Percentiles rank a stretch among this genome's conserved stretches.
phyloP scores from a whole-genome alignment of 2,329 filamentous ascomycete genomes.

The Botrytis fragariae region DNA sequence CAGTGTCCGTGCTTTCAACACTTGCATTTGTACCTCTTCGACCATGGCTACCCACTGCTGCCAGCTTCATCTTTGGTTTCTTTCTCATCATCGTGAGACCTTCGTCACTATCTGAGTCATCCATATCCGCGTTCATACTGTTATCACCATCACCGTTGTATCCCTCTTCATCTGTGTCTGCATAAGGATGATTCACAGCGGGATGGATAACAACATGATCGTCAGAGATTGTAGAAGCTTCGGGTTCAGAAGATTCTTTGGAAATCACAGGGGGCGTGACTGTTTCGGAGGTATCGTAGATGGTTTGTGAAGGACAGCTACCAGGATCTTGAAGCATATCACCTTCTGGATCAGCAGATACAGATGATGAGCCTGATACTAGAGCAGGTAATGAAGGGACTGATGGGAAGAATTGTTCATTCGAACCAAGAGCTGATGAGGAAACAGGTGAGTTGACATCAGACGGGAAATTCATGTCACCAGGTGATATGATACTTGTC shows the following conservation, averaged over 20 bases:
- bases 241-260: conserved; percentile 27
- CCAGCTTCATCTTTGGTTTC: conserved; percentile 40
- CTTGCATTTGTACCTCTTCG: conserved; percentile 60
- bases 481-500: conserved; percentile 44
- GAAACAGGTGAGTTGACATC: conserved; percentile 39
- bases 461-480: conserved; percentile 18
- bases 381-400: conserved; percentile 63
- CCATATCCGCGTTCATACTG: conserved; percentile 27
- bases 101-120: conserved; percentile 38
- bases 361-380: conserved; percentile 61
- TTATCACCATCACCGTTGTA: conserved; percentile 36
- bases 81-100: conserved; percentile 36
- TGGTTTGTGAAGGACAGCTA: conserved; percentile 45
- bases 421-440: conserved; percentile 48
- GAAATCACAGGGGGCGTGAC: conserved; percentile 34
- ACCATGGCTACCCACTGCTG: conserved; percentile 20
- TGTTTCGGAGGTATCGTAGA: conserved; percentile 33
- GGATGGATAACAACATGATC: conserved; percentile 17
- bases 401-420: conserved; percentile 48
- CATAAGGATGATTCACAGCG: conserved; percentile 19
- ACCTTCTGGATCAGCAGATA: conserved; percentile 60
- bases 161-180: conserved; percentile 34
- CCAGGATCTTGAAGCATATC: conserved; percentile 55
- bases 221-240: conserved; percentile 12
- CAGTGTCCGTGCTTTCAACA: conserved; percentile 61